phyloP scores from a whole-genome alignment of 345 rosid species.

The Mallotus nudiflorus region DNA sequence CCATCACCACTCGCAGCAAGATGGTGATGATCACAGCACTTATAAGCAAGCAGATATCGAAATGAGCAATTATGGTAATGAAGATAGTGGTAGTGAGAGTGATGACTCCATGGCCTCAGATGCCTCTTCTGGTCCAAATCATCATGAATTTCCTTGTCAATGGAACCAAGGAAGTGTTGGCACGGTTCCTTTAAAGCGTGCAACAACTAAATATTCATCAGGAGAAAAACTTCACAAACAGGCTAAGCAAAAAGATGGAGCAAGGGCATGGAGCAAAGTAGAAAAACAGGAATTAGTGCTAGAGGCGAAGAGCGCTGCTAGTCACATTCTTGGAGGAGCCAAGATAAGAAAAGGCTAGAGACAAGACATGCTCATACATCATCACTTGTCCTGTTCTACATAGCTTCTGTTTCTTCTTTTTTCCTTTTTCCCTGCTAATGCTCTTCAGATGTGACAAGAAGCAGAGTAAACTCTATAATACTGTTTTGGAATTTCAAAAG shows the following conservation, averaged over 20 bases:
- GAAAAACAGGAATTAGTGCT: conserved; percentile 34
- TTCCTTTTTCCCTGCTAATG: background rate
- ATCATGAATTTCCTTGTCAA: conserved; percentile 30
- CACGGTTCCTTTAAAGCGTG: conserved; percentile 28
- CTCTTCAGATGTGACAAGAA: background rate
- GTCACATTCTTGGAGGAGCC: conserved; percentile 43
- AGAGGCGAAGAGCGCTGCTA: conserved; percentile 43
- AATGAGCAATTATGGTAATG: conserved; percentile 11
- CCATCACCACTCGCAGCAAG: conserved; percentile 24
- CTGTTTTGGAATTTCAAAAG: background rate
- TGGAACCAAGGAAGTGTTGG: conserved; percentile 15
- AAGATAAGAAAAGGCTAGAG: conserved; percentile 43
- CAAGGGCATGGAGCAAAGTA: conserved; percentile 24
- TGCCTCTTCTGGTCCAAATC: conserved; percentile 70
- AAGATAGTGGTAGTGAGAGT: conserved; percentile 32
- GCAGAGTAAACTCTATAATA: background rate
- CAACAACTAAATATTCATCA: conserved; percentile 25
- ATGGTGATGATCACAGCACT: conserved; percentile 16
- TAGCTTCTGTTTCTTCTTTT: no score
- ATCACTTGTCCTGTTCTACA: background rate
- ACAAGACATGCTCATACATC: background rate
- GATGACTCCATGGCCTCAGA: conserved; percentile 80
- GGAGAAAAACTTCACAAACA: conserved; percentile 39
- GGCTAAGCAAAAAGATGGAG: conserved; percentile 32
- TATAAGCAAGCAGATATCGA: conserved; percentile 19